Base-by-base conservation (phyloP, 495 filamentous ascomycete genomes). In the Rhypophila decipiens region DNA sequence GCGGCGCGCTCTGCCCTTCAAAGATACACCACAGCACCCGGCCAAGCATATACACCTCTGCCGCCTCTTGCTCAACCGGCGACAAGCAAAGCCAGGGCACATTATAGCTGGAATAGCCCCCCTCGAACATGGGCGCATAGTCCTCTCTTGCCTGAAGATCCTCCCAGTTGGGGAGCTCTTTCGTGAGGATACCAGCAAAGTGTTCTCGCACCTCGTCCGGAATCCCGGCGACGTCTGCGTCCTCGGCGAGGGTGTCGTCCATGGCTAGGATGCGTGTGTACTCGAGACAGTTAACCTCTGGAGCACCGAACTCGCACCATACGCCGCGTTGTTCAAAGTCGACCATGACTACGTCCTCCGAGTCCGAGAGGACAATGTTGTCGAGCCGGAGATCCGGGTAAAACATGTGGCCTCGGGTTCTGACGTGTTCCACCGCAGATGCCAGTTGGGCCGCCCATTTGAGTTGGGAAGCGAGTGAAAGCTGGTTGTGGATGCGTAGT, bases 301-400 rank as follows among this genome's bases (percentile, higher is more conserved):
- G 73, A 1, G 73, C 59, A 5, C 67, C 62, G 52, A 74, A 75
- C 53, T 71, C 68, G 58, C 67, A 71, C 72, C 69, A 76, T 11
- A 74, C 69, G 4, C 72, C 71, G 31, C 73, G 64, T 53, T 76
- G 74, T 49, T 77, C 74, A 42, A 76, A 75, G 46, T 77, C 74
- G 10, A 75, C 63, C 67, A 77, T 68, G 47, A 77, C 49, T 5
- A 70, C 42, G 27, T 72, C 68, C 1, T 51, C 60, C 0, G 46
- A 37, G 3, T 65, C 58, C 1, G 71, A 69, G 4, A 73, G 48
- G 7, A 76, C 64, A 17, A 76, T 57, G 51, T 76, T 76, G 44
- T 76, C 72, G 1, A 74, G 64, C 5, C 71, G 66, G 12, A 76
- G 58, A 47, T 76, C 72, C 9, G 72, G 72, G 35, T 76, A 76